Base-by-base conservation (phyloP, 2,329 filamentous ascomycete species). In the Venturia effusa region DNA sequence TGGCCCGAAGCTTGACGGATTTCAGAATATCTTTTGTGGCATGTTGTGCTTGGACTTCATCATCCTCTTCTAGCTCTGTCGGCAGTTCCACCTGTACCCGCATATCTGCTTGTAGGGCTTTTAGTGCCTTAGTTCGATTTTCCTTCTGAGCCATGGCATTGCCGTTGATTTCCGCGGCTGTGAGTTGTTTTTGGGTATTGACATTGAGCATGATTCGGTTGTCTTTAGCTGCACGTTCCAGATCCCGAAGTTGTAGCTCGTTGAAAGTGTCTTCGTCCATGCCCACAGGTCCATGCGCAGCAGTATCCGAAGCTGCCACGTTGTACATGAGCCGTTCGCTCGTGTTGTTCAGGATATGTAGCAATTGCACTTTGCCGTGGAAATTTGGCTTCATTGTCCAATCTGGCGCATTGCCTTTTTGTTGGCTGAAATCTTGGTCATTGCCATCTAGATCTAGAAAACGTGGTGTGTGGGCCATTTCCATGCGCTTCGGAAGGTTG, bases 401-500 rank as follows among this genome's bases (percentile, higher is more conserved):
- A 72, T 97, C 92, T 64, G 93, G 91, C 62, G 88, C 83, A 73
- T 99, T 97, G 61, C 94, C 94, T 70, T 83, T 87, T 70, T 88
- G 84, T 62, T 92, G 90, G 69, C 92, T 95, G 74, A 96, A 87
- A 70, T 99, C 93, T 74, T 94, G 90, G 76, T 97, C 94, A 71
- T 99, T 99, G 37, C 88, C 94, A 72, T 93, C 90, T 32, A 99
- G 76, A 73, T 99, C 89, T 69, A 99, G 92, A 67, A 95, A 92
- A 69, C 92, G 87, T 0, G 94, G 92, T 24, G 99, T 85, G 64
- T 88, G 83, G 40, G 86, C 79, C 3, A 86, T 78, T 67, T 83
- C 69, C 19, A 75, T 71, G 4, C 77, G 75, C 45, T 73, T 74
- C 0, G 77, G 72, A 27, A 74, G 72, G 43, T 61, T 30, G 10